Base-by-base conservation (phyloP, 345 rosid genomes). In the Cardamine resedifolia region DNA sequence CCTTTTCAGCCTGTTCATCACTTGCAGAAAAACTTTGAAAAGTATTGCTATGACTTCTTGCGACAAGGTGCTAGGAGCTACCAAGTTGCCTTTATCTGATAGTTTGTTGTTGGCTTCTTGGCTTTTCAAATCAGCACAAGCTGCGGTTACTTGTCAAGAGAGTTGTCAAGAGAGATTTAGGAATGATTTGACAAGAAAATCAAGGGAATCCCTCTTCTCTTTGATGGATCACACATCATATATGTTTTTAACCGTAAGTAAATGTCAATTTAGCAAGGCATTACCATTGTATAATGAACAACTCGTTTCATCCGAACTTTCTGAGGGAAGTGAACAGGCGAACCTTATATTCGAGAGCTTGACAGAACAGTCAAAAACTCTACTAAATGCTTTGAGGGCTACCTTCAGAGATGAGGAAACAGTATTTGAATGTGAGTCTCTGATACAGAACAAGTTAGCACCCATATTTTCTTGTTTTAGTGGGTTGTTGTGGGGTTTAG, bases 401-500 rank as follows among this genome's bases (percentile, higher is more conserved):
- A 65, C 70, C 58, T 73, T 70, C 63, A 24, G 36, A 64, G 79
- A 72, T 65, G 77, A 58, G 59, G 73, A 76, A 48, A 56, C 34
- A 18, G 78, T 81, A 27, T 50, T 63, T 74, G 70, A 67, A 59
- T 50, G 56, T 24, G 28, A 83, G 74, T 78, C 65, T 58, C 71
- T 76, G 28, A 66, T 79, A 74, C 67, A 83, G 76, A 76, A 76
- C 77, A 82, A 81, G 72, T 66, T 85, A 72, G 81, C 87, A 61
- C 81, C 81, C 49, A 43, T 77, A 10, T 45, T 86, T 72, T 84
- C 94, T 69, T 90, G 96, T 80, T 71, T 90, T 58, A 72, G 85
- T 79, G 97, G 98, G 59, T 87, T 82, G 73, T 58, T 95, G 71
- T 95, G 97, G 94, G 99, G 98, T 76, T 66, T 90, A 62, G 84